phyloP scores from a whole-genome alignment of 495 filamentous ascomycete genomes.

The Penicillium nucicola region DNA sequence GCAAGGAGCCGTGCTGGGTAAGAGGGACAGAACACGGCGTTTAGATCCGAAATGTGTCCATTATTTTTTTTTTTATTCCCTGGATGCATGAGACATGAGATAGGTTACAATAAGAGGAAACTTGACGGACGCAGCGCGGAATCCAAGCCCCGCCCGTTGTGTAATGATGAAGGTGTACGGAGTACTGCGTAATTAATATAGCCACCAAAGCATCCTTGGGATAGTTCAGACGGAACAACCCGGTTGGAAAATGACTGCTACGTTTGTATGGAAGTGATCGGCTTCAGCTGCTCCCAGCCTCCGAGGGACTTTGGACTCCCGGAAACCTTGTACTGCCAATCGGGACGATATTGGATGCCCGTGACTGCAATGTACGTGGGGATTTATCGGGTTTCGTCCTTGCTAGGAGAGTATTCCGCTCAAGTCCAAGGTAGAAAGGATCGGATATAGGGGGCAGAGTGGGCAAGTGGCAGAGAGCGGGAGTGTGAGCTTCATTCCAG shows the following conservation, averaged over 20 bases:
- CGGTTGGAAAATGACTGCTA: not conserved
- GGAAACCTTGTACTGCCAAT: conserved; percentile 6
- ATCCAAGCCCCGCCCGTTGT: conserved; percentile 18
- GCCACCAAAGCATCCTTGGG: conserved; percentile 3
- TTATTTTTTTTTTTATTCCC: not conserved
- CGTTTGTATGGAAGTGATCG: conserved; percentile 2
- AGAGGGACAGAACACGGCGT: conserved; percentile 6
- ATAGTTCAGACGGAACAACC: conserved; percentile 2
- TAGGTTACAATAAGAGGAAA: conserved; percentile 8
- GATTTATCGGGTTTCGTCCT: no score
- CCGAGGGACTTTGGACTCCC: no score
- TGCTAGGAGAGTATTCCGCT: conserved; percentile 6
- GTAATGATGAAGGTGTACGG: conserved; percentile 14
- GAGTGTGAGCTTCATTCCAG: conserved; percentile 1
- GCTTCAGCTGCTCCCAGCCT: conserved; percentile 8
- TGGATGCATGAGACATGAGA: conserved; percentile 25
- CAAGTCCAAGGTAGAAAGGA: conserved; percentile 21
- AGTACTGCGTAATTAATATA: conserved; percentile 6
- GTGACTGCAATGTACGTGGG: no score
- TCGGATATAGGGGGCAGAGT: not conserved
- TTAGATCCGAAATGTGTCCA: conserved; percentile 1
- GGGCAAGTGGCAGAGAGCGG: no score
- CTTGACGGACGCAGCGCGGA: conserved; percentile 11
- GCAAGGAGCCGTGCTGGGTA: conserved; percentile 25
- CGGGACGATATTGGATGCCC: conserved; percentile 10